A percentile compares a stretch with the other conserved stretches of the same genome.
Conservation (phyloP, 2,329 filamentous ascomycete genomes). For the Xylariomycetidae sp. region DNA sequence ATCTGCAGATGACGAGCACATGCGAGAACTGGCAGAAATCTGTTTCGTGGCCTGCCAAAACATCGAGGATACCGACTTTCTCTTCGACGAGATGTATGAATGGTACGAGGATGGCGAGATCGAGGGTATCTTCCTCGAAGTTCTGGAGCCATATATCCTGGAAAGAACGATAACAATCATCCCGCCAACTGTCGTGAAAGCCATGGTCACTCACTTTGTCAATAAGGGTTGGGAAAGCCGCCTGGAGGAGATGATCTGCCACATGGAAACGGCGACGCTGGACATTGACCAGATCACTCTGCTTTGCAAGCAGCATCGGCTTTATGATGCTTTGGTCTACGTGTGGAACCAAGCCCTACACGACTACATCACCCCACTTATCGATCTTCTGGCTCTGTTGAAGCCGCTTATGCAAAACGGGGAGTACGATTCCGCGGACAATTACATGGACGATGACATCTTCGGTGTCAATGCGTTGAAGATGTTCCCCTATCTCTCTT, state of each 20-base stretch:
- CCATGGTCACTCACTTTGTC: slow-evolving; percentile 76
- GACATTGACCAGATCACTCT: slow-evolving; percentile 90
- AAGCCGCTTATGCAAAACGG: slow-evolving; percentile 52
- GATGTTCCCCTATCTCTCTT: slow-evolving; percentile 91
- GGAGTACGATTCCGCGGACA: slow-evolving; percentile 44
- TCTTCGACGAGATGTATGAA: slow-evolving; percentile 88
- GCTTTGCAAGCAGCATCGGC: slow-evolving; percentile 82
- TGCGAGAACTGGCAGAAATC: slow-evolving; percentile 73
- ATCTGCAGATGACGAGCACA: slow-evolving; percentile 47
- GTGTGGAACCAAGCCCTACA: slow-evolving; percentile 89
- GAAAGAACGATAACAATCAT: slow-evolving; percentile 68
- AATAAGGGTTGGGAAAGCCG: slow-evolving; percentile 66
- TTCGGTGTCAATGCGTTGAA: slow-evolving; percentile 73
- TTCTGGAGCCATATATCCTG: slow-evolving; percentile 81
- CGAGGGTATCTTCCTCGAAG: slow-evolving; percentile 76
- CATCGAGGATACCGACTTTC: slow-evolving; percentile 71
- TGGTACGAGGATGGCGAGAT: slow-evolving; percentile 75
- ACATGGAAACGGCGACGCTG: slow-evolving; percentile 82
- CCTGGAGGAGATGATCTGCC: slow-evolving; percentile 90
- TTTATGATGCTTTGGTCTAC: slow-evolving; percentile 94
- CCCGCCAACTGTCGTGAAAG: slow-evolving; percentile 79
- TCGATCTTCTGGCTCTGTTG: slow-evolving; percentile 71
- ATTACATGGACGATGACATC: slow-evolving; percentile 53
- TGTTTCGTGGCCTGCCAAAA: slow-evolving; percentile 79
- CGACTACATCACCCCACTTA: slow-evolving; percentile 87